These are phyloP conservation scores for Chenopodium berlandieri DNA, from an alignment of 148 eudicot genomes.

Conservation along the genomic window DNA sequence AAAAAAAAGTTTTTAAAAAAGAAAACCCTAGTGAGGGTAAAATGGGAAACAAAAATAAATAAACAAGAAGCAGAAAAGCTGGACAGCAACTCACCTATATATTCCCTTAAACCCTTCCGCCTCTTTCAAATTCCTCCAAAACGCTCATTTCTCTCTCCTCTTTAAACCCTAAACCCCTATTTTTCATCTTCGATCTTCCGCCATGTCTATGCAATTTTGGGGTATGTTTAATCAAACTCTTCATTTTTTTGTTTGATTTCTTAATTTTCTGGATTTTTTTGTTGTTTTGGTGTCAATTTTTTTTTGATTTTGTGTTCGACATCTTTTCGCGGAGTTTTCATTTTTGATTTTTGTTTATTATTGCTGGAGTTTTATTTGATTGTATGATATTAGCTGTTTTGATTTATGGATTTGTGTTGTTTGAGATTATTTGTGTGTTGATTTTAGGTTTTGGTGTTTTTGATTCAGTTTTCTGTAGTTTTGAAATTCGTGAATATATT, in stretches of 20 bases:
- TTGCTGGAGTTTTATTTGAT: background rate
- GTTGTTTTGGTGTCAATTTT: background rate
- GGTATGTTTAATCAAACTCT: slow-evolving; percentile 25
- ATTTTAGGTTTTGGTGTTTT: no score
- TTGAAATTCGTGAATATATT: background rate
- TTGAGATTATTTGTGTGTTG: background rate
- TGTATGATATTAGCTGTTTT: background rate
- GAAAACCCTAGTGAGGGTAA: slow-evolving; percentile 1
- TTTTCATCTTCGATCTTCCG: background rate
- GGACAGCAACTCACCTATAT: background rate
- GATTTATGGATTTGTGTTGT: background rate
- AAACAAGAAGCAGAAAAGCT: background rate
- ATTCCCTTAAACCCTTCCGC: background rate
- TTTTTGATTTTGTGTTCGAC: background rate
- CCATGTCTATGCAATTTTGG: slow-evolving; percentile 54
- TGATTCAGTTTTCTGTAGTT: background rate
- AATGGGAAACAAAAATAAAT: background rate
- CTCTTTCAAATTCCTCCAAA: slow-evolving; percentile 1
- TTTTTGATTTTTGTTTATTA: background rate
- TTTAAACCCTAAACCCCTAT: slow-evolving; percentile 26
- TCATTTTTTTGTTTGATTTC: background rate
- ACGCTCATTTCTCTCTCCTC: slow-evolving; percentile 19
- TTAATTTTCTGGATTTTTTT: no score
- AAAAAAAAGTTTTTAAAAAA: background rate
- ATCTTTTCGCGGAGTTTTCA: background rate